These are phyloP conservation scores for Cercospora citrullina DNA, from an alignment of 2,329 filamentous ascomycete species.

Conservation along the genomic window DNA sequence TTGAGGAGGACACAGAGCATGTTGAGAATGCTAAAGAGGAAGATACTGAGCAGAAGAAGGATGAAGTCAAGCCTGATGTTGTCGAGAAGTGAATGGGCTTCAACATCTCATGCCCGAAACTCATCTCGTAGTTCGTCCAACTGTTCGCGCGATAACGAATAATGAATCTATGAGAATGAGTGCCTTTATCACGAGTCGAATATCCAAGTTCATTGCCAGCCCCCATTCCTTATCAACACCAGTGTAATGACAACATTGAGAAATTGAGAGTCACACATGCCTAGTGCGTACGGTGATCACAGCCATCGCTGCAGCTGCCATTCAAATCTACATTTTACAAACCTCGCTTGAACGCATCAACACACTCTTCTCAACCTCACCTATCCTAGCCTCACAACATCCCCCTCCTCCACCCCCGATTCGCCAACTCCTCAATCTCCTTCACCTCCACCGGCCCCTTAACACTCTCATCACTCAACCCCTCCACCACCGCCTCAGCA, in stretches of 20 bases:
- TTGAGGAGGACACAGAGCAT: neutral
- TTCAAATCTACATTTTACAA: neutral
- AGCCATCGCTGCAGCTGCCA: neutral
- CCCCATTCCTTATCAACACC: neutral
- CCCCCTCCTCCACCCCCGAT: constrained; percentile 79
- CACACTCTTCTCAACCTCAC: neutral
- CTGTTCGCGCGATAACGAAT: neutral
- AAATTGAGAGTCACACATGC: neutral
- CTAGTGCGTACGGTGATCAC: neutral
- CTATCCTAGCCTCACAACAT: constrained; percentile 66
- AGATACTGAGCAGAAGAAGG: neutral
- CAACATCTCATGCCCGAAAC: neutral
- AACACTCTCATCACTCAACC: constrained; percentile 70
- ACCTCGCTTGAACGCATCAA: constrained; percentile 19
- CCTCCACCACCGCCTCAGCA: constrained; percentile 86
- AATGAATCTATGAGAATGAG: neutral
- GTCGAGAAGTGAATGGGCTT: neutral
- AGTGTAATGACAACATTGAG: neutral
- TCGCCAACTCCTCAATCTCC: constrained; percentile 78
- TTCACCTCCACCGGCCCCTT: constrained; percentile 75
- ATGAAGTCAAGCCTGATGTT: neutral
- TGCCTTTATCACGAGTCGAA: neutral
- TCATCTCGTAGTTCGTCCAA: neutral
- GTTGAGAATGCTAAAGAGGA: neutral
- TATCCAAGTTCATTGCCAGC: neutral